Base-by-base conservation (phyloP, 2,329 filamentous ascomycete species). In the Penicillium sp. region DNA sequence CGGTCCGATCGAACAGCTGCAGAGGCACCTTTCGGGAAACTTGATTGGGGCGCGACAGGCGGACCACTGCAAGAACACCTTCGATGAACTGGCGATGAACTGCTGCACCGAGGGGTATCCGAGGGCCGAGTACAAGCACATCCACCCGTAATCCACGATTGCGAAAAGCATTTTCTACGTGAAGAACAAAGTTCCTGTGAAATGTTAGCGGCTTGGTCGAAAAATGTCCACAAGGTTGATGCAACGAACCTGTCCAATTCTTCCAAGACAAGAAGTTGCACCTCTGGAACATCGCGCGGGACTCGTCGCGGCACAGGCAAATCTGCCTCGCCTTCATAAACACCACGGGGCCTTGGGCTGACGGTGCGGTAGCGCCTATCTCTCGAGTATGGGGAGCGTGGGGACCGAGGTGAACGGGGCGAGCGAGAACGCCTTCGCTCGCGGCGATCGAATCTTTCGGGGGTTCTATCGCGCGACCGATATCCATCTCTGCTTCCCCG, bases 61-160 rank as follows among this genome's bases (percentile, higher is more conserved):
- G 88, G 5, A 90, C 86, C 13, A 97, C 89, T 8, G 89, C 93
- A 48, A 90, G 83, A 1, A 97, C 93, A 16, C 94, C 93, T 72
- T 97, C 92, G 10, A 92, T 77, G 36, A 95, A 89, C 69, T 96
- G 91, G 48, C 89, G 83, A 61, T 90, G 87, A 48, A 97, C 84
- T n/a, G 96, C 86, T 5, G 88, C 84, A 34, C 88, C 84, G 57
- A 92, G 86, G 16, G 89, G 84, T 43, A 95, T 84, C 21, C 89
- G 85, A 29, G 90, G 86, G 51, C 87, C 88, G 43, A 97, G 79
- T 62, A 89, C 88, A 74, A 96, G 87, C 18, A 92, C 86, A 64
- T 95, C 89, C 13, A 88, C 87, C 55, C 83, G 87, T 36, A 97
- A 78, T 2, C 86, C 86, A 50, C 87, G 86, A 32, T 83, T 81